Evolutionary conservation across 495 filamentous ascomycete species (phyloP), one percentile per base, ranked within the genome.

Genomic region (Neurospora sp.): DNA sequence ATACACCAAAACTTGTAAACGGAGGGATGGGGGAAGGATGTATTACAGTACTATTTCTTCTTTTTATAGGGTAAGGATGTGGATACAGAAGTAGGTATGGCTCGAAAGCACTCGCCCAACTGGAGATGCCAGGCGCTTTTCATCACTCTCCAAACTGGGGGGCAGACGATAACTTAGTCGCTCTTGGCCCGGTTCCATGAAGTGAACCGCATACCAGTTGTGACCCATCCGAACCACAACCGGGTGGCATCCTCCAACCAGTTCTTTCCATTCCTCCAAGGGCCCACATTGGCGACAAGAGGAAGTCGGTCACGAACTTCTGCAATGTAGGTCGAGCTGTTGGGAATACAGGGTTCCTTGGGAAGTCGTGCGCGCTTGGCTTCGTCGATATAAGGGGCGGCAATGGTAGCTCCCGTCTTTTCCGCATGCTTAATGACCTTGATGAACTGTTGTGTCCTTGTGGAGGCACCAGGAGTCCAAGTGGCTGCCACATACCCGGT

Each of bases 401-500:
- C 82, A 1, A 75, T 75, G 1, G 75, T 76, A 3, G 82, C 82
- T 1, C 81, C 81, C 2, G 71, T 73, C 59, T 75, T 74, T 12
- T 79, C 76, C 82, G 82, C 81, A 42, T 81, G 74, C 75, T 79
- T 79, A 41, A 83, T 81, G 3, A 85, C 74, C 65, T 80, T 79
- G 72, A 85, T 78, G 14, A 82, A 22, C 38, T 81, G 76, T 16
- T 75, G 74, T 20, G 76, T 73, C 20, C 78, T 76, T 2, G 77
- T 77, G 68, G 84, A 80, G 9, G 81, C 83, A 9, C 83, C 83
- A 0, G 65, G 88, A 80, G 81, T 91, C 90, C 76, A 92, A 84
- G 75, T 91, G 79, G 20, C 88, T 80, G 72, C 89, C 82, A 72
- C 89, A 85, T 75, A 88, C 80, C 72, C 84, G 74, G 74, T 78